Base-by-base conservation (phyloP, 768 basidiomycete genomes). In the Lactifluus subvellereus region DNA sequence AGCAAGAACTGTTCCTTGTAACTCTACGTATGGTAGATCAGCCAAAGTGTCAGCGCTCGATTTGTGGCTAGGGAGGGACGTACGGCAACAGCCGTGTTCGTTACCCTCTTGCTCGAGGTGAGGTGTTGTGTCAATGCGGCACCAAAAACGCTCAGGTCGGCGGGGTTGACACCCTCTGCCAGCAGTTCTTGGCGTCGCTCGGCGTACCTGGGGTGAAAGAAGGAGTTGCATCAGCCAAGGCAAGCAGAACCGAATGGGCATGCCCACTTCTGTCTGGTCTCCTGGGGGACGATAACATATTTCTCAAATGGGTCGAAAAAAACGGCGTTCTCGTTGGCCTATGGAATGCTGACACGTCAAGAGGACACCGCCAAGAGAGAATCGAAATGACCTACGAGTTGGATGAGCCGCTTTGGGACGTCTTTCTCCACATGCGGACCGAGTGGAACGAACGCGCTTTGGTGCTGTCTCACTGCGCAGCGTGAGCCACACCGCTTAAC, bases 361-460 rank as follows among this genome's bases (percentile, higher is more conserved):
- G 18, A 22, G 14, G 32, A 20, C 4, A 4, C 9, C 32, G 4
- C 16, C 22, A 18, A 43, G 13, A 6, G 11, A 27, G 53, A 45
- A 53, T 4, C 6, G 6, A n/a, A 22, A 47, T 6, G 20, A 47
- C 43, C 33, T 37, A 43, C 62, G 22, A 50, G 57, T 11, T 64
- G 52, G 32, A 59, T 42, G 10, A 64, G 62, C 18, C 62, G 57
- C 57, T 33, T 64, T 11, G 57, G 62, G 2, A 64, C 62, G 22
- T 64, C 57, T 20, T 49, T 64, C 33, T 54, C 62, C 11, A 49
- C 40, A 6, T 59, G 53, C 3, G 57, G 57, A 5, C 62, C 62
- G 10, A 64, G 47, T 6, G 57, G 62, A 10, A 59, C 53, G 40
- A 64, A 60, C 1, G 54, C 57, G n/a, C 58, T 55, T 5, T 64